These are phyloP conservation scores for Taphrina deformans DNA, from an alignment of 1,139 yeast genomes.

Conservation along the genomic window DNA sequence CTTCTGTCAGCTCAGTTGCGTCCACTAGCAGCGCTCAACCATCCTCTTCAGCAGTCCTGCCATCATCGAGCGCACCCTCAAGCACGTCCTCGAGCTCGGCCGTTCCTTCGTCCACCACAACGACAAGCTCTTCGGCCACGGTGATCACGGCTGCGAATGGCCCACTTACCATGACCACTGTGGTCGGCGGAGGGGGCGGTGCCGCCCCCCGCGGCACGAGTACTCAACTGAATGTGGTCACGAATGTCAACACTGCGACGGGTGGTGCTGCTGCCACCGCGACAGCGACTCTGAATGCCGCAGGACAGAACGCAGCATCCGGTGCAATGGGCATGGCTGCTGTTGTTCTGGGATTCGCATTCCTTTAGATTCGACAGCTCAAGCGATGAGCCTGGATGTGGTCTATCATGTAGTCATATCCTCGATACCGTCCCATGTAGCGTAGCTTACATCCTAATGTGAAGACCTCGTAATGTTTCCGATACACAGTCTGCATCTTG, in stretches of 20 bases:
- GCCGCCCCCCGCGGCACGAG: constrained; percentile 18
- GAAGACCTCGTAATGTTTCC: background rate
- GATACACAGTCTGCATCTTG: no score
- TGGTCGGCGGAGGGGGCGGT: constrained; percentile 8
- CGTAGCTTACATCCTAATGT: background rate
- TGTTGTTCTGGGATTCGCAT: background rate
- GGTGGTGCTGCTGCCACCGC: constrained; percentile 6
- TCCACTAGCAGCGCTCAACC: constrained; percentile 2
- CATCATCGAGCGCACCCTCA: background rate
- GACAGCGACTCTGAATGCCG: constrained; percentile 7
- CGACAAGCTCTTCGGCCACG: background rate
- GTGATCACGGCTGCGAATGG: constrained; percentile 10
- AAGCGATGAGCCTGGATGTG: background rate
- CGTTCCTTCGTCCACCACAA: background rate
- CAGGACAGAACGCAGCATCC: background rate
- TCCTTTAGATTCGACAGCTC: background rate
- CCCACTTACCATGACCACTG: constrained; percentile 20
- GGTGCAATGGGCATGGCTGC: background rate
- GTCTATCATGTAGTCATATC: background rate
- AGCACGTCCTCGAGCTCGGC: background rate
- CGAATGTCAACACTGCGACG: constrained; percentile 3
- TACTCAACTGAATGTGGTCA: constrained; percentile 16
- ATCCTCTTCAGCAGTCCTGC: constrained; percentile 2
- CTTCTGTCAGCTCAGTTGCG: background rate
- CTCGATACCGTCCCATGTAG: background rate